A percentile compares a stretch with the other conserved stretches of the same genome.
phyloP scores from a whole-genome alignment of 2,329 filamentous ascomycete species.

The Xenoacremonium recifei region DNA sequence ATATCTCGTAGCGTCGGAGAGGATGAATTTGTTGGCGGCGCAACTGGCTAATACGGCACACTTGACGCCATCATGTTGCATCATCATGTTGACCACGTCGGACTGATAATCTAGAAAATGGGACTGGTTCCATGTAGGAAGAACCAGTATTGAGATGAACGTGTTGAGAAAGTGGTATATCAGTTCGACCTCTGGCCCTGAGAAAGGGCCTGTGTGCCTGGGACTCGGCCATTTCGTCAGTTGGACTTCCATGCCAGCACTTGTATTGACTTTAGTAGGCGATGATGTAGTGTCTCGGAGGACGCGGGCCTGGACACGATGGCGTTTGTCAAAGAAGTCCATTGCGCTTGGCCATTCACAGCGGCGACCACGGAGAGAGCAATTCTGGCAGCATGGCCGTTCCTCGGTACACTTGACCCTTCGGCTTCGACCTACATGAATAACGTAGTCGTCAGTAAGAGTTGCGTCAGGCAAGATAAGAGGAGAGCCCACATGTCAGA shows the following conservation, averaged over 20 bases:
- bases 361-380: conserved; percentile 1
- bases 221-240: neutral
- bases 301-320: neutral
- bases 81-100: conserved; percentile 10
- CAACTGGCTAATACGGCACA: conserved; percentile 7
- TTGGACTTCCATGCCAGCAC: neutral
- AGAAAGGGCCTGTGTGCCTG: neutral
- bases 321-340: conserved; percentile 7
- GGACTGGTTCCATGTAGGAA: conserved; percentile 7
- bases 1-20: conserved; percentile 4
- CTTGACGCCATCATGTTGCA: conserved; percentile 8
- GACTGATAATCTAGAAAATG: conserved; percentile 6
- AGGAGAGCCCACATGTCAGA: conserved; percentile 4
- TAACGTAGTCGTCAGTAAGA: neutral
- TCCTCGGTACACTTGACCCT: conserved; percentile 11
- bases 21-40: conserved; percentile 10
- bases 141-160: conserved; percentile 5
- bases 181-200: conserved; percentile 3
- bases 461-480: neutral
- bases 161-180: conserved; percentile 10
- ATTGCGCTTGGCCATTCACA: conserved; percentile 8
- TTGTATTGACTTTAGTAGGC: neutral
- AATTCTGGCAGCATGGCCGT: conserved; percentile 9
- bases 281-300: neutral
- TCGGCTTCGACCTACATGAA: conserved; percentile 6